A percentile compares a stretch with the other conserved stretches of the same genome.
phyloP scores from a whole-genome alignment of 192 early-diverging fungal species.

The Lunasporangiospora selenospora region DNA sequence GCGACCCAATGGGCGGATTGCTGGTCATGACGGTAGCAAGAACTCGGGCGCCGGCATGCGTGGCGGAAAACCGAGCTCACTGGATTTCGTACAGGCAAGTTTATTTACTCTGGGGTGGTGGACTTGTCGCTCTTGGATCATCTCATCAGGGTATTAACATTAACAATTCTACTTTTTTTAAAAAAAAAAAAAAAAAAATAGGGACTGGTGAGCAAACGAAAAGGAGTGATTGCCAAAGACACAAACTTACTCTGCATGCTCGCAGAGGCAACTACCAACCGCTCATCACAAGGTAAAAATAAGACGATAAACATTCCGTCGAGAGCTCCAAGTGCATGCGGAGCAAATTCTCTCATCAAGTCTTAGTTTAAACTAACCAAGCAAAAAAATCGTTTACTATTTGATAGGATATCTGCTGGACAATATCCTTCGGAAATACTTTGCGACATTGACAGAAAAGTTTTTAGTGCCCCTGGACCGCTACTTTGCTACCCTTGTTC shows the following conservation, averaged over 20 bases:
- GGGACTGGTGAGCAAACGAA: slow-evolving; percentile 73
- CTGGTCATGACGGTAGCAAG: slow-evolving; percentile 35
- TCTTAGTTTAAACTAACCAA: neutral
- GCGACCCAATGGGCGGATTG: slow-evolving; percentile 54
- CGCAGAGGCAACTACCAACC: slow-evolving; percentile 72
- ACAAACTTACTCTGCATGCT: slow-evolving; percentile 79
- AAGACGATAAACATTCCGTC: too few species aligned
- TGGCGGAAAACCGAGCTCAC: slow-evolving; percentile 40
- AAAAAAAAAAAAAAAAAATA: too few species aligned
- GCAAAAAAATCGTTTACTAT: neutral
- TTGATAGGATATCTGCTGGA: slow-evolving; percentile 74
- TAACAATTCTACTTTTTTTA: too few species aligned
- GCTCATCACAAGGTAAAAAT: slow-evolving; percentile 66
- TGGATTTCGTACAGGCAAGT: slow-evolving; percentile 58
- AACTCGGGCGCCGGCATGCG: slow-evolving; percentile 3
- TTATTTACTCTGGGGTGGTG: too few species aligned
- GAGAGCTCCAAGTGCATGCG: too few species aligned
- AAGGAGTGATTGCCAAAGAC: slow-evolving; percentile 84
- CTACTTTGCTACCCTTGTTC: slow-evolving; percentile 89
- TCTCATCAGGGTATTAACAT: too few species aligned
- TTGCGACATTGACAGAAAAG: slow-evolving; percentile 91
- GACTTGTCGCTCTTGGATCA: too few species aligned
- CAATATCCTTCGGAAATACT: slow-evolving; percentile 92
- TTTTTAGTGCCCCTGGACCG: slow-evolving; percentile 96
- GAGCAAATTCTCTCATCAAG: too few species aligned